A percentile compares a stretch with the other conserved stretches of the same genome.
Evolutionary conservation across 2,329 filamentous ascomycete species (phyloP).

Genomic region (Dothideomycetes sp.): DNA sequence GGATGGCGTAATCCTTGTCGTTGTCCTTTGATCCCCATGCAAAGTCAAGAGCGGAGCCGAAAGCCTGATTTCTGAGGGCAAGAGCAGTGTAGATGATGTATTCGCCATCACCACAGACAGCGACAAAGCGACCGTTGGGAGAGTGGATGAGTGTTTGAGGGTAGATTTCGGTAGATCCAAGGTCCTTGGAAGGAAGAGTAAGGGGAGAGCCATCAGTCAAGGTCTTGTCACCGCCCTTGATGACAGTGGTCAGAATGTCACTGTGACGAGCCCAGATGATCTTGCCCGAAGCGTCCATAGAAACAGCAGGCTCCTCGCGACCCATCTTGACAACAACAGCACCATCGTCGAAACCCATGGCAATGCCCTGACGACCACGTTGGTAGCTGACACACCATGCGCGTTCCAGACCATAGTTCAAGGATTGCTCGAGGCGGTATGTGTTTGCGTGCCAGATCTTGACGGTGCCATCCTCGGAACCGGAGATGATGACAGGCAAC

Average conservation of each 20-base stretch:
- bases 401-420: constrained; percentile 91
- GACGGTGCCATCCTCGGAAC: constrained; percentile 92
- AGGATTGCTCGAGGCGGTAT: constrained; percentile 87
- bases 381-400: constrained; percentile 98
- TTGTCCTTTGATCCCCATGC: constrained; percentile 96
- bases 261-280: constrained; percentile 93
- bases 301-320: constrained; percentile 91
- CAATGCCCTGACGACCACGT: constrained; percentile 85
- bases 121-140: constrained; percentile 86
- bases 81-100: constrained; percentile 98
- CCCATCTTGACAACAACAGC: constrained; percentile 97
- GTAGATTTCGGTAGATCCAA: constrained; percentile 93
- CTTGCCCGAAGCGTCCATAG: constrained; percentile 94
- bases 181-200: constrained; percentile 79
- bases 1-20: constrained; percentile 95
- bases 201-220: constrained; percentile 86
- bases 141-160: constrained; percentile 90
- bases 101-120: constrained; percentile 89
- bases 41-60: constrained; percentile 91
- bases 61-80: constrained; percentile 94
- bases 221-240: constrained; percentile 75
- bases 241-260: constrained; percentile 88
- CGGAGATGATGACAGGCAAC: constrained; percentile 91
- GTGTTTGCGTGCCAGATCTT: constrained; percentile 99
- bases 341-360: constrained; percentile 94